Conservation (phyloP, 768 basidiomycete species). For the Xanthoconium stramineum region DNA sequence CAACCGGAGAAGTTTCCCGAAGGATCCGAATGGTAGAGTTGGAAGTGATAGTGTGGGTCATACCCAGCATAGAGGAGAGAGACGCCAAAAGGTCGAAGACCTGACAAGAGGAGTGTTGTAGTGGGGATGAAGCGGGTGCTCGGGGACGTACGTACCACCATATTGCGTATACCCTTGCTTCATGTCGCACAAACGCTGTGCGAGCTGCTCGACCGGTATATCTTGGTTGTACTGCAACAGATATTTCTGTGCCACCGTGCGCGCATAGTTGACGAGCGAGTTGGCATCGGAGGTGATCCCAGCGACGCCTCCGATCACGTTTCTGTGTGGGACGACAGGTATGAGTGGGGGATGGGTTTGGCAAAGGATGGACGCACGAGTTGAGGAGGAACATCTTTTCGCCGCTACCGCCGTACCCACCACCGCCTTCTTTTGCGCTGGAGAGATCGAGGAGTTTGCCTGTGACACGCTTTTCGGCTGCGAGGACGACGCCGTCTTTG, state of each 20-base stretch:
- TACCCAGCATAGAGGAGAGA: conserved; percentile 96
- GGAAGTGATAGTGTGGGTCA: conserved; percentile 94
- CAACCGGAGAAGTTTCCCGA: conserved; percentile 98
- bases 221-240: conserved; percentile 92
- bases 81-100: conserved; percentile 97
- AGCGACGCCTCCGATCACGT: conserved; percentile 93
- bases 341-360: neutral
- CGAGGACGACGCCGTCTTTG: conserved; percentile 86
- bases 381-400: conserved; percentile 98
- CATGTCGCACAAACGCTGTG: conserved; percentile 91
- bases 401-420: conserved; percentile 92
- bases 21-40: conserved; percentile 97
- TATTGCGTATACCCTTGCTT: conserved; percentile 99
- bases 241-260: conserved; percentile 87
- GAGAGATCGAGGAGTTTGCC: conserved; percentile 95
- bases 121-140: neutral
- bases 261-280: conserved; percentile 92
- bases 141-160: conserved; percentile 59
- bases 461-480: conserved; percentile 97
- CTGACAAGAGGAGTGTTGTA: conserved; percentile 27
- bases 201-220: conserved; percentile 94
- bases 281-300: conserved; percentile 97
- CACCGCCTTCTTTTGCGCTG: conserved; percentile 71
- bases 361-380: conserved; percentile 48
- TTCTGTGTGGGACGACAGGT: conserved; percentile 45